Evolutionary conservation across 352 stramenopile genomes (phyloP).

Genomic region (Pythium utonaiense): DNA sequence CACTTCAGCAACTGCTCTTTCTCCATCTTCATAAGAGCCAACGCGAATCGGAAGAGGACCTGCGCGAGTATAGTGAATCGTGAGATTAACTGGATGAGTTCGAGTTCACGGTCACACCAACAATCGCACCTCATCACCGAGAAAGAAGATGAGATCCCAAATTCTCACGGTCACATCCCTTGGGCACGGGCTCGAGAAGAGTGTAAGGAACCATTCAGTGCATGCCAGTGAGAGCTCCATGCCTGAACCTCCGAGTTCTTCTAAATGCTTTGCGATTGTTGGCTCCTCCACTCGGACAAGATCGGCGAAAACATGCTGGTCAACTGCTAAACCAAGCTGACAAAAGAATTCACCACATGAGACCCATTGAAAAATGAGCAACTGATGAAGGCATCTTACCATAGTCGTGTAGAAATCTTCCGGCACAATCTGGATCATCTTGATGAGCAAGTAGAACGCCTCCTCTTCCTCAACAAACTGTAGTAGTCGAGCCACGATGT

Average conservation of each 20-base stretch:
- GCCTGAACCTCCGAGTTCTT: slow-evolving; percentile 68
- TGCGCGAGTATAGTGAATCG: background rate
- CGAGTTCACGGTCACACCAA: background rate
- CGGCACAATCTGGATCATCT: slow-evolving; percentile 72
- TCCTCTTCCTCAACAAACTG: slow-evolving; percentile 69
- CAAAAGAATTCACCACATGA: too few relatives aligned
- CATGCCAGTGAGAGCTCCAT: slow-evolving; percentile 85
- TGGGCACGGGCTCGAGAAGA: slow-evolving; percentile 80
- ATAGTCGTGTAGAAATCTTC: slow-evolving; percentile 90
- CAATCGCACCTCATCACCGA: slow-evolving; percentile 64
- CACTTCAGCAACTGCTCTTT: slow-evolving; percentile 53
- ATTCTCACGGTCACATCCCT: slow-evolving; percentile 71
- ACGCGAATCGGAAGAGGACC: slow-evolving; percentile 70
- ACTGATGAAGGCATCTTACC: too few relatives aligned
- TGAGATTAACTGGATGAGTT: background rate
- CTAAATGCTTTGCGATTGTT: slow-evolving; percentile 59
- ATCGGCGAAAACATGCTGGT: slow-evolving; percentile 87
- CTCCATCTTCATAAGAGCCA: slow-evolving; percentile 72
- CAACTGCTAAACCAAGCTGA: slow-evolving; percentile 79
- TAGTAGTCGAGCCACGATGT: slow-evolving; percentile 75
- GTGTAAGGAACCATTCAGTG: slow-evolving; percentile 86
- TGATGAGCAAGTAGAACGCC: slow-evolving; percentile 80
- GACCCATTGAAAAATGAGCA: too few relatives aligned
- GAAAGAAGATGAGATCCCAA: slow-evolving; percentile 83
- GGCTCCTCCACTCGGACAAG: slow-evolving; percentile 75